phyloP scores from a whole-genome alignment of 495 filamentous ascomycete genomes.

The Neurospora cerealis region DNA sequence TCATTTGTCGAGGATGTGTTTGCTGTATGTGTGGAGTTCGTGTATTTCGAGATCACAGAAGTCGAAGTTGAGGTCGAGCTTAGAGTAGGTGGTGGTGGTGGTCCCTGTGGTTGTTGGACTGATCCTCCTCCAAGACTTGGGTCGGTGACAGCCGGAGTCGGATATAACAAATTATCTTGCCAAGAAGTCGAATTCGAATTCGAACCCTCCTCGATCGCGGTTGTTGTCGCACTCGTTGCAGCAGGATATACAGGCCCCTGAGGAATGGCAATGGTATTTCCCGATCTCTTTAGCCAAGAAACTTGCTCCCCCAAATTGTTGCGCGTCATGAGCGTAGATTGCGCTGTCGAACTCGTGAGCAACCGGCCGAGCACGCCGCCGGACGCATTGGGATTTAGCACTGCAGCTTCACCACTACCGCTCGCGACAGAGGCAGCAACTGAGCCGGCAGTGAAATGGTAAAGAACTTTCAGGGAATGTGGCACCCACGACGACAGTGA shows the following conservation, averaged over 20 bases:
- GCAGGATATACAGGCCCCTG: not conserved
- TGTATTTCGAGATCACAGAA: not conserved
- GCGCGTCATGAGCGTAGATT: conserved; percentile 43
- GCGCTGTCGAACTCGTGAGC: not conserved
- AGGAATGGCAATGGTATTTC: not conserved
- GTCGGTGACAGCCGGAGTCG: not conserved
- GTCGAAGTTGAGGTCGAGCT: not conserved
- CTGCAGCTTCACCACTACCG: conserved; percentile 8
- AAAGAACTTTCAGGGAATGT: conserved; percentile 2
- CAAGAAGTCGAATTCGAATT: no score
- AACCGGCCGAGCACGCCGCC: conserved; percentile 21
- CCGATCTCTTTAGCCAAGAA: conserved; percentile 6
- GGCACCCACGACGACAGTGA: not conserved
- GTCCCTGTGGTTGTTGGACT: not conserved
- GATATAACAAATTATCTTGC: not conserved
- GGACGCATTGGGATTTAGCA: conserved; percentile 16
- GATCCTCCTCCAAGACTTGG: not conserved
- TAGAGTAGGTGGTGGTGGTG: not conserved
- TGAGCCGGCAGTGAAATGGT: conserved; percentile 6
- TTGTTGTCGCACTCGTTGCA: not conserved
- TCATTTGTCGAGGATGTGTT: not conserved
- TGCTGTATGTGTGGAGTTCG: not conserved
- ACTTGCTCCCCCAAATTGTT: conserved; percentile 24
- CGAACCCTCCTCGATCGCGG: not conserved
- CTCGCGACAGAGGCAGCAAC: not conserved